A percentile compares a stretch with the other conserved stretches of the same genome.
These are phyloP conservation scores for Calonectria pseudoreteaudii DNA, from an alignment of 2,329 filamentous ascomycete species.

Conservation along the genomic window DNA sequence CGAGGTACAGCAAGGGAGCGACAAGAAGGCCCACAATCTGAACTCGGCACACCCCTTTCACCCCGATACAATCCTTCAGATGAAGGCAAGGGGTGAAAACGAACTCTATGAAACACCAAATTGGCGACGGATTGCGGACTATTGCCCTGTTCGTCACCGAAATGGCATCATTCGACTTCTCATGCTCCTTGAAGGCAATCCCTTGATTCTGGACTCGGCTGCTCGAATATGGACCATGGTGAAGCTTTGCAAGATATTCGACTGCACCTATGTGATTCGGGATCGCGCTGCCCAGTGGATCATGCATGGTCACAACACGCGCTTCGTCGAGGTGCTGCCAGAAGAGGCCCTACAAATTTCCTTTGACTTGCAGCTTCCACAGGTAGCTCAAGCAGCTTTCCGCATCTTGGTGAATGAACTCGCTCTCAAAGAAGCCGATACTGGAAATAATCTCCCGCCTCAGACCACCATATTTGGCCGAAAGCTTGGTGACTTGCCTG, in stretches of 20 bases:
- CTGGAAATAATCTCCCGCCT: background rate
- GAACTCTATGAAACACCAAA: constrained; percentile 40
- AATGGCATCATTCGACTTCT: constrained; percentile 73
- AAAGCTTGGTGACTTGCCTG: constrained; percentile 59
- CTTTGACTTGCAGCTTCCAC: constrained; percentile 55
- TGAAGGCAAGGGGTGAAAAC: constrained; percentile 38
- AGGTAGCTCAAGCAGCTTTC: constrained; percentile 63
- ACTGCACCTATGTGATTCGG: constrained; percentile 58
- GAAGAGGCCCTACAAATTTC: constrained; percentile 72
- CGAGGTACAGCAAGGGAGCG: background rate
- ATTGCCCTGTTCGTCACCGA: constrained; percentile 73
- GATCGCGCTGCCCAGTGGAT: constrained; percentile 70
- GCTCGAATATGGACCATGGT: constrained; percentile 76
- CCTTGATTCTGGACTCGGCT: constrained; percentile 71
- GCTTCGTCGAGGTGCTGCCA: constrained; percentile 73
- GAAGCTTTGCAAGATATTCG: constrained; percentile 69
- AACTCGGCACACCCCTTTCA: background rate
- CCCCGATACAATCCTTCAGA: constrained; percentile 28
- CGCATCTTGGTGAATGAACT: constrained; percentile 72
- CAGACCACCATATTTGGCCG: constrained; percentile 59
- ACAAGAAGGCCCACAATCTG: background rate
- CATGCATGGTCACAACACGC: constrained; percentile 62
- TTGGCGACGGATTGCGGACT: constrained; percentile 63
- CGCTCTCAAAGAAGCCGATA: constrained; percentile 59
- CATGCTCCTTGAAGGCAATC: constrained; percentile 65